Conservation (phyloP, 129 eudicot species). For the Flaveria brownii region DNA sequence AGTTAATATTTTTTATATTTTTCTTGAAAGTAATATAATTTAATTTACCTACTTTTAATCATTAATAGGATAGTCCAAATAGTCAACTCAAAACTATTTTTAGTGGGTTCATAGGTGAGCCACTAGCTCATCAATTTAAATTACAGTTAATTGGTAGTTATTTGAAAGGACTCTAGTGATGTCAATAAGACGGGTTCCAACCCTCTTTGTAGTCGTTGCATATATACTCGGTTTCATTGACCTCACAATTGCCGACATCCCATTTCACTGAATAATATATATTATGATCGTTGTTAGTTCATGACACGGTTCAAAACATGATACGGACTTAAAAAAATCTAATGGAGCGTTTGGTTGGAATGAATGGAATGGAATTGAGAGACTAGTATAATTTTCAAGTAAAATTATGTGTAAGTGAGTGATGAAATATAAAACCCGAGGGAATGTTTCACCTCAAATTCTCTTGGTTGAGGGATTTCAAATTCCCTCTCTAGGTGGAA, state of each 20-base stretch:
- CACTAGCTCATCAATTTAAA: not conserved
- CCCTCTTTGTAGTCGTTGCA: not conserved
- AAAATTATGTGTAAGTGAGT: no score
- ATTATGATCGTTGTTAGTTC: not conserved
- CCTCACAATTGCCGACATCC: not conserved
- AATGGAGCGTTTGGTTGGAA: no score
- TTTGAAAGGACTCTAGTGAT: not conserved
- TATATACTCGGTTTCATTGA: conserved; percentile 4
- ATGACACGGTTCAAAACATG: not conserved
- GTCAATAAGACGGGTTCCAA: not conserved
- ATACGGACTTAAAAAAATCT: no score
- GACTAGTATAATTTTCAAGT: no score
- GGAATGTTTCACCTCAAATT: no score
- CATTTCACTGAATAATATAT: not conserved
- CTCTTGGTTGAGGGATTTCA: no score
- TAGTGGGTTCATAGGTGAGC: not conserved
- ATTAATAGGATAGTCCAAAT: not conserved
- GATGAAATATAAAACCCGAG: no score
- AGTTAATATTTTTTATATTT: not conserved
- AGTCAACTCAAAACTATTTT: not conserved
- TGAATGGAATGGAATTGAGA: no score
- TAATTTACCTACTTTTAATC: no score
- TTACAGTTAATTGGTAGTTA: not conserved
- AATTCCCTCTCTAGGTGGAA: no score
- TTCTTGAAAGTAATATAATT: not conserved